These are phyloP conservation scores for Amphibolis antarctica DNA, from an alignment of 106 monocot species.

Conservation along the genomic window DNA sequence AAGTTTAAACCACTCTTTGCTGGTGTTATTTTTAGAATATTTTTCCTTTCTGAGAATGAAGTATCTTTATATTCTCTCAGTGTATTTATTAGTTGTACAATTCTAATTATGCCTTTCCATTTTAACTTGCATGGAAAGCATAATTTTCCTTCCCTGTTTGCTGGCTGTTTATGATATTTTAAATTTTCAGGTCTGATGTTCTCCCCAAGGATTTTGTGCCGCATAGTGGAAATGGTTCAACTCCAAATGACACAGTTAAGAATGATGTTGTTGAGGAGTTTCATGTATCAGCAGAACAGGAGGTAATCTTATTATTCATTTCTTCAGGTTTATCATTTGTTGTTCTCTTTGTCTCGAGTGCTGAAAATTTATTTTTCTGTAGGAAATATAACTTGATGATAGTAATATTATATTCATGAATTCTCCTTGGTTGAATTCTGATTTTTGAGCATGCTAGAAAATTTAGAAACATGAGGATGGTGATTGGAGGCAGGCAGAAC, in stretches of 20 bases:
- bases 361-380: not conserved
- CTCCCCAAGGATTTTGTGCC: conserved; percentile 15
- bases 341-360: not conserved
- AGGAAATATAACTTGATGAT: not conserved
- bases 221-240: conserved; percentile 8
- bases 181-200: conserved; percentile 7
- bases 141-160: not conserved
- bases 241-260: conserved; percentile 12
- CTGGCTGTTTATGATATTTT: not conserved
- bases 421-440: conserved; percentile 5
- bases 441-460: conserved; percentile 12
- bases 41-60: too few relatives aligned
- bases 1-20: too few relatives aligned
- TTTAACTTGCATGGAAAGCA: not conserved
- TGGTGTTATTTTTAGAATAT: too few relatives aligned
- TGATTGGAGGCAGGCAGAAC: conserved; percentile 55
- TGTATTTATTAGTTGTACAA: not conserved
- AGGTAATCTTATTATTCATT: conserved; percentile 26
- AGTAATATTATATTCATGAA: not conserved
- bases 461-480: conserved; percentile 38
- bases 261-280: conserved; percentile 13
- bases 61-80: not conserved
- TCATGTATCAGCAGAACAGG: conserved; percentile 31
- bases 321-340: not conserved
- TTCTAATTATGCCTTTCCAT: not conserved